These are phyloP conservation scores for Cyclostephanos invisitatus DNA, from an alignment of 108 stramenopile genomes.

Conservation along the genomic window DNA sequence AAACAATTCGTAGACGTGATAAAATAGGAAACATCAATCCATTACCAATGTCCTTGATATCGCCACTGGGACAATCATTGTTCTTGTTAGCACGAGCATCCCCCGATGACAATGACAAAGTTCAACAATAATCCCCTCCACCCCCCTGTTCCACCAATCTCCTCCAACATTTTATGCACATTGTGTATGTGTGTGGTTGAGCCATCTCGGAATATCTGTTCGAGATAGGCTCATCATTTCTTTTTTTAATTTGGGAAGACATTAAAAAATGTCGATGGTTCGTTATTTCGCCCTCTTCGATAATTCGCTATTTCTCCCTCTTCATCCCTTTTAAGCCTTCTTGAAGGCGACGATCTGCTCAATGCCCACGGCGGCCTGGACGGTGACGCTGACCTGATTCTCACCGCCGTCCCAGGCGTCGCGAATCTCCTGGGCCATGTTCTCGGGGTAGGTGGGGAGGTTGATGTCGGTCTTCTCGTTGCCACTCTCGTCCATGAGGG, in stretches of 20 bases:
- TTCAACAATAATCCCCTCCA: not conserved
- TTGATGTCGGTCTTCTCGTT: slow-evolving; percentile 98
- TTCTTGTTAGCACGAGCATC: not conserved
- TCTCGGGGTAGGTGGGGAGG: slow-evolving; percentile 90
- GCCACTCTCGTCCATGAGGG: slow-evolving; percentile 97
- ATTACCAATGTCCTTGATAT: not conserved
- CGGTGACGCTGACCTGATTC: slow-evolving; percentile 81
- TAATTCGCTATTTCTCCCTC: no score
- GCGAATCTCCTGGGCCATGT: slow-evolving; percentile 92
- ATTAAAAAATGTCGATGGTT: not conserved
- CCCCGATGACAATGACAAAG: not conserved
- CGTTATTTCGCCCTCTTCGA: no score
- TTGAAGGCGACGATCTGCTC: slow-evolving; percentile 90
- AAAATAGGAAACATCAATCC: not conserved
- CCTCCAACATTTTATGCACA: not conserved
- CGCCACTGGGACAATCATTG: not conserved
- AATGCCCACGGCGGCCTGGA: slow-evolving; percentile 88
- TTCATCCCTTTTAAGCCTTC: slow-evolving; percentile 56
- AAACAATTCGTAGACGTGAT: not conserved
- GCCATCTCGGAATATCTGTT: not conserved
- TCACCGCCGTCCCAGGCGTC: slow-evolving; percentile 93
- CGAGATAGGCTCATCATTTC: not conserved
- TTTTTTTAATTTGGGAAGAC: not conserved
- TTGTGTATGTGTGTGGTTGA: not conserved
- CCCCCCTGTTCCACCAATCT: not conserved